phyloP scores from a whole-genome alignment of 495 filamentous ascomycete genomes.

The Parathielavia hyrcaniae region DNA sequence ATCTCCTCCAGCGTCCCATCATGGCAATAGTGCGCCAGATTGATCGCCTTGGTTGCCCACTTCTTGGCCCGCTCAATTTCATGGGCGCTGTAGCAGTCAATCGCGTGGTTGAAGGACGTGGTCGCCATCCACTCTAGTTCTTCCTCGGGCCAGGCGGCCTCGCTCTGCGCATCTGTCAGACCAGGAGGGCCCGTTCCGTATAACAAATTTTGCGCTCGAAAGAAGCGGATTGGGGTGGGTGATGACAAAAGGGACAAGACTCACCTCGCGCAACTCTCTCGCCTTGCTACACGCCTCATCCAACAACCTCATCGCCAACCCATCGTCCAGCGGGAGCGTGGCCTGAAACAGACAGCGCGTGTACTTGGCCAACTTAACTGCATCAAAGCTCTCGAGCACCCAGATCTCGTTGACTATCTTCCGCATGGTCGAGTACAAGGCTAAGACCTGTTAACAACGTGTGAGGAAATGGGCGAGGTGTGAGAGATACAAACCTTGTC shows the following conservation, averaged over 20 bases:
- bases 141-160: conserved; percentile 53
- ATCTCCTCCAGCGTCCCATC: conserved; percentile 48
- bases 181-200: not conserved
- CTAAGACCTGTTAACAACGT: conserved; percentile 23
- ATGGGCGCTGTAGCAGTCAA: conserved; percentile 59
- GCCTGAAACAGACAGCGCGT: conserved; percentile 65
- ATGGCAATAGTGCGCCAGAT: conserved; percentile 50
- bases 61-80: conserved; percentile 52
- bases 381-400: conserved; percentile 46
- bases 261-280: conserved; percentile 38
- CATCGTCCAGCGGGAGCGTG: conserved; percentile 45
- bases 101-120: conserved; percentile 66
- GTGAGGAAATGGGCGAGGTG: not conserved
- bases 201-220: not conserved
- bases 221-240: not conserved
- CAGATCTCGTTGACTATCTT: conserved; percentile 60
- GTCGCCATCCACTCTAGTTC: conserved; percentile 77
- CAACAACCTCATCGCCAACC: conserved; percentile 48
- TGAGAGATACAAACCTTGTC: conserved; percentile 31
- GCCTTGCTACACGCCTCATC: conserved; percentile 51
- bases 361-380: conserved; percentile 58
- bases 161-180: conserved; percentile 26
- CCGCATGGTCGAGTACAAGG: conserved; percentile 46
- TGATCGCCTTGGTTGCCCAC: conserved; percentile 63
- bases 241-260: conserved; percentile 9